phyloP scores from a whole-genome alignment of 441 rosid species.

The Viola pubescens region DNA sequence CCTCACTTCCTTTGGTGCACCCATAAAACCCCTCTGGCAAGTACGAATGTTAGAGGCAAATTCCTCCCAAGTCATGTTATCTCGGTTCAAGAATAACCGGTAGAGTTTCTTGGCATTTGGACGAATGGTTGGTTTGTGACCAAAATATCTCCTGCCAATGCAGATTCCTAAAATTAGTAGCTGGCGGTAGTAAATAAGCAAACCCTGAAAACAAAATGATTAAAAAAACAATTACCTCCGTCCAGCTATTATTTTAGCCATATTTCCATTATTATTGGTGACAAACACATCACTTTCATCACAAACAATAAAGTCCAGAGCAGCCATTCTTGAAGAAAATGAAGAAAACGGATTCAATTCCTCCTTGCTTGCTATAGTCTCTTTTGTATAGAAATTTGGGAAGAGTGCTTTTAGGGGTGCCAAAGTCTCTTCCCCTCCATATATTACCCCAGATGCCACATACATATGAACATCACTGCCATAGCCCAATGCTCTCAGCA shows the following conservation, averaged over 20 bases:
- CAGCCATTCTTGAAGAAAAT: slow-evolving; percentile 96
- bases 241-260: slow-evolving; percentile 95
- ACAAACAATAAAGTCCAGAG: slow-evolving; percentile 89
- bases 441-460: slow-evolving; percentile 98
- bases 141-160: slow-evolving; percentile 72
- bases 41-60: slow-evolving; percentile 67
- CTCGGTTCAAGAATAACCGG: slow-evolving; percentile 55
- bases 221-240: slow-evolving; percentile 44
- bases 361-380: slow-evolving; percentile 64
- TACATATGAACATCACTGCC: slow-evolving; percentile 84
- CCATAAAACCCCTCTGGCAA: slow-evolving; percentile 88
- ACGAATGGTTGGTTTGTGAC: slow-evolving; percentile 90
- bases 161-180: slow-evolving; percentile 14
- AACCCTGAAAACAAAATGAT: background rate
- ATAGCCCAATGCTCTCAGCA: slow-evolving; percentile 94
- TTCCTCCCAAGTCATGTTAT: slow-evolving; percentile 76
- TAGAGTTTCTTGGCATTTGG: slow-evolving; percentile 87
- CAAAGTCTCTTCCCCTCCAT: slow-evolving; percentile 77
- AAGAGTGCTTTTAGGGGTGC: slow-evolving; percentile 82
- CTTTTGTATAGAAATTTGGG: slow-evolving; percentile 85
- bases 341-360: slow-evolving; percentile 67
- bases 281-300: slow-evolving; percentile 95
- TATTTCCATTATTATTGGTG: slow-evolving; percentile 96
- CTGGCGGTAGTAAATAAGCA: background rate
- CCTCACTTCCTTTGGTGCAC: slow-evolving; percentile 88